Evolutionary conservation across 2,329 filamentous ascomycete genomes (phyloP).

Genomic region (Phaeomoniella chlamydospora): DNA sequence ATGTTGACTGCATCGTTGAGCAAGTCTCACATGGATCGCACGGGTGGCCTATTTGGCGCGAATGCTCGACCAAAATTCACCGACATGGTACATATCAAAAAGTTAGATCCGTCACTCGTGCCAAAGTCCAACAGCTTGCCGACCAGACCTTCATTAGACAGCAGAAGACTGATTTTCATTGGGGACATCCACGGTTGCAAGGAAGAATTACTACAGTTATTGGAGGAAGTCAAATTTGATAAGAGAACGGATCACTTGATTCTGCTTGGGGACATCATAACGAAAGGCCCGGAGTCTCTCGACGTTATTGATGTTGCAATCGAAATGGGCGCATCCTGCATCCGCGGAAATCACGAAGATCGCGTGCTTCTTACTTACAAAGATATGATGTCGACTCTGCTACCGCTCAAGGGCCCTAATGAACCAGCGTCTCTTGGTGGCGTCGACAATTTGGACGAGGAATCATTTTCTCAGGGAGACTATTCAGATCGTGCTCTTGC

Average conservation of each 20-base stretch:
- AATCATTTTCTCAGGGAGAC: constrained; percentile 17
- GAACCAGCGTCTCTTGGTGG: constrained; percentile 5
- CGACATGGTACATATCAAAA: constrained; percentile 34
- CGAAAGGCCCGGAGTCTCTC: constrained; percentile 71
- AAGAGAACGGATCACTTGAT: constrained; percentile 54
- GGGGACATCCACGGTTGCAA: constrained; percentile 90
- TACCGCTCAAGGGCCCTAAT: constrained; percentile 2
- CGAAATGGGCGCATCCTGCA: constrained; percentile 58
- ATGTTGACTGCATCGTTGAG: constrained; percentile 17
- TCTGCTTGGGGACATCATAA: constrained; percentile 64
- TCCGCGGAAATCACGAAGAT: constrained; percentile 91
- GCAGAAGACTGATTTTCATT: constrained; percentile 59
- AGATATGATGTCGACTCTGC: constrained; percentile 19
- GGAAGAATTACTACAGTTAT: constrained; percentile 44
- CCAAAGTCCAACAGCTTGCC: constrained; percentile 18
- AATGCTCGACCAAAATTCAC: constrained; percentile 33
- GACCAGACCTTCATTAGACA: constrained; percentile 14
- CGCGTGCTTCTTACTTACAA: constrained; percentile 55
- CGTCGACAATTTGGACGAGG: constrained; percentile 13
- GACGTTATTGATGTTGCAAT: constrained; percentile 67
- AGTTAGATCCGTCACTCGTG: constrained; percentile 31
- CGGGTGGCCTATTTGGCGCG: constrained; percentile 27
- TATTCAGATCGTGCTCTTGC: constrained; percentile 35
- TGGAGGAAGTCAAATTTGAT: constrained; percentile 53
- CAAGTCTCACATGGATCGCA: constrained; percentile 11